Percentiles rank a stretch among this genome's conserved stretches.
These are phyloP conservation scores for Sedum album DNA, from an alignment of 164 flowering plant species.

Conservation along the genomic window DNA sequence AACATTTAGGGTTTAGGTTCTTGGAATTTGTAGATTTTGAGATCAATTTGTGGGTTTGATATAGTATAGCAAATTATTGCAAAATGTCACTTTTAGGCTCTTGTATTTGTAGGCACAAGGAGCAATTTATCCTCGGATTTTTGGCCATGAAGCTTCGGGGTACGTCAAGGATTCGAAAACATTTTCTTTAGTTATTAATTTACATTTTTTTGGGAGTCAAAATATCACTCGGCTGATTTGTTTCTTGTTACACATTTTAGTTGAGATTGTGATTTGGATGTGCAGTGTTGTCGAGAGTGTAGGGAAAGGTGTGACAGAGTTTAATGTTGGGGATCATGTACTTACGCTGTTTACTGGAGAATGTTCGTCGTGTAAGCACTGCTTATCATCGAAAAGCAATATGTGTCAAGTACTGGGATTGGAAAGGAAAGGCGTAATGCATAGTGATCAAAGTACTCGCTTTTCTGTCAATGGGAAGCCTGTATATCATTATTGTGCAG, in stretches of 20 bases:
- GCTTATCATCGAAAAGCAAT: conserved; percentile 76
- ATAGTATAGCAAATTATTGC: no score
- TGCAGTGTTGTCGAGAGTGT: conserved; percentile 91
- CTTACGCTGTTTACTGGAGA: conserved; percentile 91
- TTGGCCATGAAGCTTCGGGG: conserved; percentile 99
- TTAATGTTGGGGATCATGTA: conserved; percentile 82
- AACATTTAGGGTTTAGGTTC: background rate
- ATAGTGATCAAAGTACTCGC: conserved; percentile 81
- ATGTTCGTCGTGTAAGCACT: conserved; percentile 73
- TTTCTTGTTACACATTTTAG: background rate
- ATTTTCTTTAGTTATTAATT: background rate
- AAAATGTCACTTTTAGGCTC: background rate
- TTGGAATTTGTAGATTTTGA: background rate
- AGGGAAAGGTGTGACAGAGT: conserved; percentile 85
- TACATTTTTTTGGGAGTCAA: no score
- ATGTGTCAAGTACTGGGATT: conserved; percentile 78
- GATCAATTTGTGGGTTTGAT: background rate
- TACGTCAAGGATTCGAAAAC: conserved; percentile 17
- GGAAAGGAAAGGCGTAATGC: conserved; percentile 94
- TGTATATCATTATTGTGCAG: background rate
- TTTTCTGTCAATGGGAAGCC: conserved; percentile 47
- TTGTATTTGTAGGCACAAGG: conserved; percentile 38
- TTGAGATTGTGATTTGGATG: background rate
- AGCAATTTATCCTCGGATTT: conserved; percentile 74
- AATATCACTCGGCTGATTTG: no score